Percentiles rank a stretch among this genome's conserved stretches.
Conservation (phyloP, 2,329 filamentous ascomycete genomes). For the Pseudogymnoascus sp. region DNA sequence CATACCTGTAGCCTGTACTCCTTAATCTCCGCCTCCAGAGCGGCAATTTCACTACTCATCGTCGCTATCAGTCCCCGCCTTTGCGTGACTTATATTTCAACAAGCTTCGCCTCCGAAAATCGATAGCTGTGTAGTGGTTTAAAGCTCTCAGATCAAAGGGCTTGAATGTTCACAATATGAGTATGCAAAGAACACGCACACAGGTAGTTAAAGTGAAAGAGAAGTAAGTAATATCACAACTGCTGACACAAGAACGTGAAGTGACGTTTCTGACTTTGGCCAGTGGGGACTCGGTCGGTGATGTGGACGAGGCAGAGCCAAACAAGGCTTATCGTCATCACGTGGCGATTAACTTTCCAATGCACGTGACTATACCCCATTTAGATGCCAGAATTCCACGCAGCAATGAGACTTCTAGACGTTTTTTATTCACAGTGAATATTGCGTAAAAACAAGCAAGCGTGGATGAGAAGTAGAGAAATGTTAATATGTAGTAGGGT, state of each 20-base stretch:
- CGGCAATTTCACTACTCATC: slow-evolving; percentile 27
- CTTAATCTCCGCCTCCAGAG: slow-evolving; percentile 42
- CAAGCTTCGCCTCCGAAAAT: background rate
- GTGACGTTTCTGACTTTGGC: background rate
- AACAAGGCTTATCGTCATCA: background rate
- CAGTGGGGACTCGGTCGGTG: background rate
- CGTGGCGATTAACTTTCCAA: background rate
- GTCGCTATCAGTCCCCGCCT: background rate
- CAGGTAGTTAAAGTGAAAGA: background rate
- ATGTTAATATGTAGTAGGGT: too few species aligned
- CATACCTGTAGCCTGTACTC: slow-evolving; percentile 53
- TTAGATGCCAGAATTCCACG: too few species aligned
- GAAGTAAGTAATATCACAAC: background rate
- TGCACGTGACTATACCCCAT: too few species aligned
- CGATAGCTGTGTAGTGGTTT: background rate
- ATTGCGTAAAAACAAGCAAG: too few species aligned
- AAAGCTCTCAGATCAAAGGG: background rate
- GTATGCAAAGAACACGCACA: background rate
- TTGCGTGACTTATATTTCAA: background rate
- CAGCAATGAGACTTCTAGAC: too few species aligned
- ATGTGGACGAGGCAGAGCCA: slow-evolving; percentile 5
- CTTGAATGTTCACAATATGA: background rate
- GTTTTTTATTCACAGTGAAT: too few species aligned
- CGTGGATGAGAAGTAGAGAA: too few species aligned
- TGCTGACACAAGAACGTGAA: background rate